Percentiles rank a stretch among this genome's conserved stretches.
phyloP scores from a whole-genome alignment of 306 rosid species.

The Cucumis cinereus region DNA sequence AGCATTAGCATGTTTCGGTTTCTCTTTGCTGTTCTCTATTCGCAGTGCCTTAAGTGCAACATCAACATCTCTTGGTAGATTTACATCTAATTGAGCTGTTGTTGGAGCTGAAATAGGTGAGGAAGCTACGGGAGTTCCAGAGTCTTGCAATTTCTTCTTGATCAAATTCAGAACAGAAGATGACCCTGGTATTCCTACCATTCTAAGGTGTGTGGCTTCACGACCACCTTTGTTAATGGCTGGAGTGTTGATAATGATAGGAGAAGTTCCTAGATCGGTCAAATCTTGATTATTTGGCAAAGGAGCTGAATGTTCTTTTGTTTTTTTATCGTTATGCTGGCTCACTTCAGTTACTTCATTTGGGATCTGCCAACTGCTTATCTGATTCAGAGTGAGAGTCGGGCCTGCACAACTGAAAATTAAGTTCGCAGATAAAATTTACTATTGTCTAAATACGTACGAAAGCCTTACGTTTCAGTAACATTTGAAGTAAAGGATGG shows the following conservation, averaged over 20 bases:
- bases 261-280: constrained; percentile 56
- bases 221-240: constrained; percentile 84
- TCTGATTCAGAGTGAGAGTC: constrained; percentile 26
- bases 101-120: constrained; percentile 45
- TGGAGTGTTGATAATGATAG: constrained; percentile 64
- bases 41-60: constrained; percentile 45
- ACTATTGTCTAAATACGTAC: neutral
- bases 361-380: constrained; percentile 97
- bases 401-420: neutral
- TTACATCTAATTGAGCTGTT: constrained; percentile 43
- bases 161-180: constrained; percentile 84
- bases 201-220: constrained; percentile 64
- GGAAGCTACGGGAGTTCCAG: constrained; percentile 67
- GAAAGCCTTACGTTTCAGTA: neutral
- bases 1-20: constrained; percentile 63
- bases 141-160: constrained; percentile 89
- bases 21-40: constrained; percentile 58
- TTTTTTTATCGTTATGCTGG: constrained; percentile 53
- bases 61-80: constrained; percentile 58
- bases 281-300: constrained; percentile 39
- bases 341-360: constrained; percentile 78
- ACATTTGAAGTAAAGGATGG: neutral
- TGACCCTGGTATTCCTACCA: constrained; percentile 37
- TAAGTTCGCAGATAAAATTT: neutral
- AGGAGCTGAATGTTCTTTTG: constrained; percentile 39